Evolutionary conservation across 208 protist species (phyloP), one percentile per base, ranked within the genome.

Genomic region (Tritrichomonas musculus): DNA sequence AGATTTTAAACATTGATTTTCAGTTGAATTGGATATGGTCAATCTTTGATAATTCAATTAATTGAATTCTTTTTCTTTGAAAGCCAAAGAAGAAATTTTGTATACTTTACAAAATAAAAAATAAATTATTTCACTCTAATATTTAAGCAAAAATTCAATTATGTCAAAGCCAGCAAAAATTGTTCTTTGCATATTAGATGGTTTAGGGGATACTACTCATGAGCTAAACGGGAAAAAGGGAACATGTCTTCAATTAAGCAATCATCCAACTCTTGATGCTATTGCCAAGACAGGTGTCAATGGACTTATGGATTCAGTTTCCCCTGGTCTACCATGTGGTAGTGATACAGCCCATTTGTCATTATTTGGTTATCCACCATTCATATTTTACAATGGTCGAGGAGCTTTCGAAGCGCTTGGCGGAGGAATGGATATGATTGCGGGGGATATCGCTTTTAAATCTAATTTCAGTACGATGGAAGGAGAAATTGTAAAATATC

Each of bases 371-470:
- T 65, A 65, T 73, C 57, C 53, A 13, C 88, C 88, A 53, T 93
- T 93, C 20, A 93, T 14, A 36, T 93, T 73, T 93, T 93, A 93
- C 33, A 93, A 93, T 36, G 88, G 88, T 20, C 88, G 88, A 30
- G 88, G 88, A 9, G 64, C 64, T 49, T 73, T 93, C 36, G 88
- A 93, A 49, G 88, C 88, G 1, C 30, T 93, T 1, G 88, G 88
- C 36, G 64, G 88, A 41, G 53, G 64, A 36, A 73, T 73, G 64
- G 27, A 22, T 27, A 65, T 93, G 88, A 44, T 47, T 27, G 39
- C 53, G 50, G 64, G 64, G 0, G 55, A 64, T 22, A 75, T 93
- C 20, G 88, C 64, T 0, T 93, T 93, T 33, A 93, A 93, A 53
- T 75, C 57, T 9, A 93, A 73, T 65, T 93, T 93, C 47, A 36